Conservation (phyloP, 352 stramenopile genomes). For the Pythium coloratum region DNA sequence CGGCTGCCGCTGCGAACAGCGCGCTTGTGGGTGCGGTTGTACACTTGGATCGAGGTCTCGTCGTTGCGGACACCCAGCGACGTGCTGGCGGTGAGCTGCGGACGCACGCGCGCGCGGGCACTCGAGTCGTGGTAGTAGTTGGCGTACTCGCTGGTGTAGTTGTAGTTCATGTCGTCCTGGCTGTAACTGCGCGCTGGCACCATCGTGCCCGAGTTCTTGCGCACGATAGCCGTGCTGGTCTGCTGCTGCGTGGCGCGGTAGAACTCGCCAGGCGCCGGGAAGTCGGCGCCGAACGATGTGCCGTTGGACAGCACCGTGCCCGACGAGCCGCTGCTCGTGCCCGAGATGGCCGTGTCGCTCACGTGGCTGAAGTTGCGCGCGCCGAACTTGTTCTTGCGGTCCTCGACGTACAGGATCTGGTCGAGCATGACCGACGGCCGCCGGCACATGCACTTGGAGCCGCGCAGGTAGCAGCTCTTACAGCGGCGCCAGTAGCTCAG, state of each 20-base stretch:
- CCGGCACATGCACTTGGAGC: constrained; percentile 66
- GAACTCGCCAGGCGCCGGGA: constrained; percentile 34
- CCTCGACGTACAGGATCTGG: constrained; percentile 81
- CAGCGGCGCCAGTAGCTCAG: constrained; percentile 71
- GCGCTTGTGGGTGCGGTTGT: constrained; percentile 40
- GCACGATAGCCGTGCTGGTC: constrained; percentile 41
- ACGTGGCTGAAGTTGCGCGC: constrained; percentile 80
- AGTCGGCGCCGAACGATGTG: constrained; percentile 30
- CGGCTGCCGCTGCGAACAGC: constrained; percentile 9
- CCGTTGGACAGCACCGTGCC: constrained; percentile 46
- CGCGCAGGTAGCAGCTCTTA: constrained; percentile 58
- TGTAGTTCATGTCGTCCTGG: constrained; percentile 29
- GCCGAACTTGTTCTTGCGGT: constrained; percentile 80
- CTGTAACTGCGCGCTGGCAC: constrained; percentile 28
- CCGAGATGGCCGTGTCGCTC: constrained; percentile 61
- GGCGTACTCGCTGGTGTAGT: constrained; percentile 7
- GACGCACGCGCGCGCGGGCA: not conserved
- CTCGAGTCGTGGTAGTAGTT: constrained; percentile 6
- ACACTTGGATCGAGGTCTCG: constrained; percentile 66
- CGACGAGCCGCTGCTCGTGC: constrained; percentile 27
- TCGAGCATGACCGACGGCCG: constrained; percentile 72
- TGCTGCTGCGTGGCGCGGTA: constrained; percentile 24
- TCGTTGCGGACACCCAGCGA: constrained; percentile 29
- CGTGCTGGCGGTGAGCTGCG: constrained; percentile 15
- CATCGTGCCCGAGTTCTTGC: constrained; percentile 57